These are phyloP conservation scores for Rasamsonia emersonii DNA, from an alignment of 2,329 filamentous ascomycete species.

Conservation along the genomic window DNA sequence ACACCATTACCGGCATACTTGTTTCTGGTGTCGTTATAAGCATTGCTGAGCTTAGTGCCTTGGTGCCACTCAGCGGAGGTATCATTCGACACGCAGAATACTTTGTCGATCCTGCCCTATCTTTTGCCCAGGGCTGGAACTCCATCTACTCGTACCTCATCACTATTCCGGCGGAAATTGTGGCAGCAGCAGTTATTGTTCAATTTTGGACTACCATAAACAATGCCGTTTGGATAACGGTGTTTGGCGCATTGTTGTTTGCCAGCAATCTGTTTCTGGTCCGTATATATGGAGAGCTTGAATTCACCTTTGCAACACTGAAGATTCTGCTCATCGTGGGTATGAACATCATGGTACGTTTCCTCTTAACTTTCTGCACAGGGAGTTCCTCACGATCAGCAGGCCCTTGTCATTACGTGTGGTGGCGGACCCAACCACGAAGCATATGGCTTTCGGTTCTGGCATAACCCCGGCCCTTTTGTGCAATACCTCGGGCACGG, in stretches of 20 bases:
- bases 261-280: slow-evolving; percentile 28
- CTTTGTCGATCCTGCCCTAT: slow-evolving; percentile 29
- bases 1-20: slow-evolving; percentile 27
- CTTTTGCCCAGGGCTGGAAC: slow-evolving; percentile 29
- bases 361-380: too few species aligned
- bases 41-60: slow-evolving; percentile 30
- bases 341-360: slow-evolving; percentile 50
- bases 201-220: slow-evolving; percentile 41
- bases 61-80: slow-evolving; percentile 31
- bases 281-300: slow-evolving; percentile 42
- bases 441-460: slow-evolving; percentile 26
- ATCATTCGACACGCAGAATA: slow-evolving; percentile 27
- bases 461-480: slow-evolving; percentile 25
- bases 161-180: slow-evolving; percentile 23
- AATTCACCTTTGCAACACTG: slow-evolving; percentile 45
- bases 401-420: slow-evolving; percentile 26
- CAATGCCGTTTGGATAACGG: slow-evolving; percentile 33
- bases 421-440: slow-evolving; percentile 24
- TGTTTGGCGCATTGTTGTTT: slow-evolving; percentile 30
- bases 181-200: slow-evolving; percentile 21
- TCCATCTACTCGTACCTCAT: slow-evolving; percentile 25
- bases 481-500: slow-evolving; percentile 23
- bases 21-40: slow-evolving; percentile 25
- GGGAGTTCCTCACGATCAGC: too few species aligned
- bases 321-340: slow-evolving; percentile 55